Evolutionary conservation across 179 eudicot species (phyloP), one percentile per base, ranked within the genome.

Genomic region (Beta corolliflora): DNA sequence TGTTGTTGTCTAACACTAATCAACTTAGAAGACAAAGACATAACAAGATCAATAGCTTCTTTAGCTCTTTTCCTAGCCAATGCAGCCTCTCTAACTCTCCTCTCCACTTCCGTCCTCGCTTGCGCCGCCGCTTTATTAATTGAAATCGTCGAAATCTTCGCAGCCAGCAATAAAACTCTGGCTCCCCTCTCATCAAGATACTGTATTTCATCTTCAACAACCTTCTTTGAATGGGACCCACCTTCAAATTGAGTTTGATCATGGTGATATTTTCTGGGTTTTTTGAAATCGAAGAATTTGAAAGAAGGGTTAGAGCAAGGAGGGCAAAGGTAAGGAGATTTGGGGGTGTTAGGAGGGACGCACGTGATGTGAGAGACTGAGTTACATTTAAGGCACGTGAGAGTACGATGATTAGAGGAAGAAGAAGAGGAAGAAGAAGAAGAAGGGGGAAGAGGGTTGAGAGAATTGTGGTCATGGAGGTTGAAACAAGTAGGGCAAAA

Each of bases 401-500:
- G 80, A 50, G 76, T 81, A 4, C 78, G 78, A 56, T 77, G 77
- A 67, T 58, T 61, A 1, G 67, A 54, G 19, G 85, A 45, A 68
- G 77, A 70, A 19, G 83, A 41, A 1, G 81, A 58, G 15, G n/a
- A n/a, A n/a, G n/a, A n/a, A n/a, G 82, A 36, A 19, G 64, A 36
- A 0, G 63, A 9, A 21, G 56, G 23, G 10, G 87, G 80, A 19
- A 84, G 64, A 52, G 87, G 77, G 12, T 83, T 75, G 0, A 84
- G 86, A 0, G 83, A 8, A 15, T 77, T 83, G 21, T 55, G 75
- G 45, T 87, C 90, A 84, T 89, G 89, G 61, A 90, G 89, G 60
- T 78, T 73, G 92, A 90, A 92, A 77, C 99, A 95, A 12, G 87
- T 79, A 36, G 98, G 95, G 84, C 99, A 95, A 83, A 89, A 92